Base-by-base conservation (phyloP, 2,329 filamentous ascomycete species). In the Sordariomycetes sp. region DNA sequence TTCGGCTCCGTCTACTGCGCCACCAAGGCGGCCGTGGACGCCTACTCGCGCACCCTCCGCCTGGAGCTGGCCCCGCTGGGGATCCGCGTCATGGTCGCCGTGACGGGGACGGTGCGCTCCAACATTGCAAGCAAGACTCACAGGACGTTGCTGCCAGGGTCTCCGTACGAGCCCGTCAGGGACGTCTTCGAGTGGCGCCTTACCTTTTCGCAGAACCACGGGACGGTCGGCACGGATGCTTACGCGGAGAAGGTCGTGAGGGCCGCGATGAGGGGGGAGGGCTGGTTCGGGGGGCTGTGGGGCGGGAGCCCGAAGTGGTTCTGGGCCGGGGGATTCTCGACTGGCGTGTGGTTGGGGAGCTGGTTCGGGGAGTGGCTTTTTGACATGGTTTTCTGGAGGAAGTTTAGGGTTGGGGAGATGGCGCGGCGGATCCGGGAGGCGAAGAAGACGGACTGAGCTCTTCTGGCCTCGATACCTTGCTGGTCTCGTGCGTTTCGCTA, bases 11-110 rank as follows among this genome's bases (percentile, higher is more conserved):
- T 75, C 59, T 82, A 81, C 69, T 74, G 74, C 61, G 77, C 78
- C n/a, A 73, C 71, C 63, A 82, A 82, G 70, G 77, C 73, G 55
- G 79, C 79, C 55, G 68, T 82, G 39, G 72, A 72, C 58, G 68
- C 72, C 2, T 81, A 79, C 68, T 79, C 76, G 52, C 77, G 78
- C 59, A 74, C 72, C 0, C 68, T 82, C 34, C 76, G 79, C 25
- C 66, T 77, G 54, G 79, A 82, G 62, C 70, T 82, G 48, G 70
- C 71, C 52, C 79, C 78, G 1, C 76, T 80, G 52, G 71, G 72
- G 62, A 78, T 82, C 10, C 75, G 79, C 61, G 79, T 82, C 65
- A 80, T 80, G 73, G 73, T 80, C 20, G 75, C 75, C 63, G 74
- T 80, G 69, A 75, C 77, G 0, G 79, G 79, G 25, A 79, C 77